These are phyloP conservation scores for Solanum hybrid DNA, from an alignment of 305 asterid species.

Conservation along the genomic window DNA sequence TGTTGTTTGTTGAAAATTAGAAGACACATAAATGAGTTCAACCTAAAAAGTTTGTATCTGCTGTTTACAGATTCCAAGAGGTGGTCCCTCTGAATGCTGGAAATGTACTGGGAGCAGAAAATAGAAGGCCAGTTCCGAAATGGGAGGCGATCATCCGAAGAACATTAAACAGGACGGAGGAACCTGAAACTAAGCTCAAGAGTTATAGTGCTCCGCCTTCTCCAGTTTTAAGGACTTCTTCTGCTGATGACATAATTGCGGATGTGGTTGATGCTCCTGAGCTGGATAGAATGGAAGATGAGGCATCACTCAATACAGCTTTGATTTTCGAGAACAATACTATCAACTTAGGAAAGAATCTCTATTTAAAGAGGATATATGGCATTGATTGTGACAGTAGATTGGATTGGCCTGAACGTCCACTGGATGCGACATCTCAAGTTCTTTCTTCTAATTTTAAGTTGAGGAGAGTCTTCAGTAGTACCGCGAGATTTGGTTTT, in stretches of 20 bases:
- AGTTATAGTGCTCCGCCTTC: conserved; percentile 93
- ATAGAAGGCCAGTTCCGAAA: conserved; percentile 54
- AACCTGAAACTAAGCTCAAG: conserved; percentile 34
- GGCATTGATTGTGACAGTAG: conserved; percentile 25
- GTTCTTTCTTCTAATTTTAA: conserved; percentile 38
- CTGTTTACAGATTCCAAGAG: conserved; percentile 64
- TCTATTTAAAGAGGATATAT: conserved; percentile 23
- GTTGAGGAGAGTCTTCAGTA: conserved; percentile 56
- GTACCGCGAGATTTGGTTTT: conserved; percentile 32
- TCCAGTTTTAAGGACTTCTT: conserved; percentile 65
- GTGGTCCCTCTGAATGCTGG: conserved; percentile 92
- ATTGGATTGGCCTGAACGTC: conserved; percentile 83
- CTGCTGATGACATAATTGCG: conserved; percentile 61
- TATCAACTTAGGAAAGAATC: conserved; percentile 3
- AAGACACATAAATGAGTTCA: background rate
- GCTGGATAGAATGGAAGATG: conserved; percentile 24
- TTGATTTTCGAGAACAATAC: background rate
- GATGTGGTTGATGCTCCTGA: conserved; percentile 38
- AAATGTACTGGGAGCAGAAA: conserved; percentile 87
- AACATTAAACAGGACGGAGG: conserved; percentile 47
- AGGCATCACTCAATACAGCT: conserved; percentile 16
- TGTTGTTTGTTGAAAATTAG: background rate
- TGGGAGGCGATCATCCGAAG: conserved; percentile 80
- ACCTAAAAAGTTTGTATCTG: background rate
- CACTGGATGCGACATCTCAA: conserved; percentile 55